These are phyloP conservation scores for Fraxinus latifolia DNA, from an alignment of 305 asterid species.

Conservation along the genomic window DNA sequence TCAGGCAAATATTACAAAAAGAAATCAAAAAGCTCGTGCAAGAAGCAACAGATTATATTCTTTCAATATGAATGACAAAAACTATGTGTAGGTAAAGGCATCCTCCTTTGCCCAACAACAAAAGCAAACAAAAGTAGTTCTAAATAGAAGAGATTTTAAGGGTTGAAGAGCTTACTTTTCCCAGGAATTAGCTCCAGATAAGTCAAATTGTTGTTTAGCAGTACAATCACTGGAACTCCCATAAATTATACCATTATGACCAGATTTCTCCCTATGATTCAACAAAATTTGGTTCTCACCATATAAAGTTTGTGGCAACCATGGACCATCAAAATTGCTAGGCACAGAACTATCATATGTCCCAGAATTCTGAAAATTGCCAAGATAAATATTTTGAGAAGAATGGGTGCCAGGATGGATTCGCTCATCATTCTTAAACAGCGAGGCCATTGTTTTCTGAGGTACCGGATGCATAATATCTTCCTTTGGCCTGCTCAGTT, in stretches of 20 bases:
- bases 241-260: constrained; percentile 43
- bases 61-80: neutral
- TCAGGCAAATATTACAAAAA: neutral
- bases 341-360: constrained; percentile 44
- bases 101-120: neutral
- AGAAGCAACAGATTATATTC: neutral
- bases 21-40: neutral
- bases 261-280: constrained; percentile 52
- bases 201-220: constrained; percentile 55
- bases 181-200: constrained; percentile 60
- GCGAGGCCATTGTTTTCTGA: constrained; percentile 87
- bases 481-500: constrained; percentile 54
- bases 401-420: constrained; percentile 45
- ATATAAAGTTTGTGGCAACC: constrained; percentile 50
- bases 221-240: constrained; percentile 51
- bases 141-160: constrained; percentile 1
- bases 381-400: constrained; percentile 49
- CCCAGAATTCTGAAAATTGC: constrained; percentile 61
- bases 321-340: constrained; percentile 49
- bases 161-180: constrained; percentile 58
- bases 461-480: constrained; percentile 54
- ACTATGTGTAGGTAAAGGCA: neutral
- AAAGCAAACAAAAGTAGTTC: constrained; percentile 11
- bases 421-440: constrained; percentile 75
- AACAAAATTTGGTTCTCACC: constrained; percentile 12